Conservation (phyloP, 1,284 basidiomycete genomes). For the Irpex sp. region DNA sequence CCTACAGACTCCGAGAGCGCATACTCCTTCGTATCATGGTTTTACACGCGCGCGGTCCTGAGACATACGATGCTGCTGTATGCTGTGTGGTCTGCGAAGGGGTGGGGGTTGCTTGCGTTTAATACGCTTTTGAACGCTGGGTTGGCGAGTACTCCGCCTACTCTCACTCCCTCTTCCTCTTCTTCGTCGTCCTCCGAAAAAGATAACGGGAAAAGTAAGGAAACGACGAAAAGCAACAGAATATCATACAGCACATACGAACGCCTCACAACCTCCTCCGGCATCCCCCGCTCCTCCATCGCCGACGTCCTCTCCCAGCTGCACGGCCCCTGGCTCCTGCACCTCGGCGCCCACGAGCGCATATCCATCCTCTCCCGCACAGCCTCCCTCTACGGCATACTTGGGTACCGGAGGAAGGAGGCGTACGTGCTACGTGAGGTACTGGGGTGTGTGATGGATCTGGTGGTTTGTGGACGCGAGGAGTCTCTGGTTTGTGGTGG, state of each 20-base stretch:
- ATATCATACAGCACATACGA: slow-evolving; percentile 46
- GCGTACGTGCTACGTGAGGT: slow-evolving; percentile 83
- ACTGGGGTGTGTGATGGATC: slow-evolving; percentile 73
- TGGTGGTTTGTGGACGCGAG: slow-evolving; percentile 76
- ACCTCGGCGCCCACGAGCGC: slow-evolving; percentile 74
- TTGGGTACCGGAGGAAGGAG: slow-evolving; percentile 85
- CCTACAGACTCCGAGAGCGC: slow-evolving; percentile 48
- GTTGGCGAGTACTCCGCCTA: slow-evolving; percentile 48
- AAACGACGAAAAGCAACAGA: slow-evolving; percentile 11
- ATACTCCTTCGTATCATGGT: slow-evolving; percentile 57
- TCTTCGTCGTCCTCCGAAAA: background rate
- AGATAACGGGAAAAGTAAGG: background rate
- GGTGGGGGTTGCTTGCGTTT: slow-evolving; percentile 81
- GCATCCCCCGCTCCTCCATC: slow-evolving; percentile 67
- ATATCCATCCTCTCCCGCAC: slow-evolving; percentile 67
- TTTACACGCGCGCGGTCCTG: slow-evolving; percentile 64
- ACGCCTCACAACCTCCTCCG: slow-evolving; percentile 62
- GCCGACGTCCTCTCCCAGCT: slow-evolving; percentile 61
- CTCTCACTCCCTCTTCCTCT: slow-evolving; percentile 16
- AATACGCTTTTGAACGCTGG: slow-evolving; percentile 69
- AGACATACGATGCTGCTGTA: slow-evolving; percentile 70
- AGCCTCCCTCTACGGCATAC: slow-evolving; percentile 70
- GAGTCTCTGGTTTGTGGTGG: slow-evolving; percentile 39
- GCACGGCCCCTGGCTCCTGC: slow-evolving; percentile 84
- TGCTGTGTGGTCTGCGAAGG: slow-evolving; percentile 81